Percentiles rank a stretch among this genome's conserved stretches.
Conservation (phyloP, 192 early-diverging fungal genomes). For the Mortierella hygrophila region DNA sequence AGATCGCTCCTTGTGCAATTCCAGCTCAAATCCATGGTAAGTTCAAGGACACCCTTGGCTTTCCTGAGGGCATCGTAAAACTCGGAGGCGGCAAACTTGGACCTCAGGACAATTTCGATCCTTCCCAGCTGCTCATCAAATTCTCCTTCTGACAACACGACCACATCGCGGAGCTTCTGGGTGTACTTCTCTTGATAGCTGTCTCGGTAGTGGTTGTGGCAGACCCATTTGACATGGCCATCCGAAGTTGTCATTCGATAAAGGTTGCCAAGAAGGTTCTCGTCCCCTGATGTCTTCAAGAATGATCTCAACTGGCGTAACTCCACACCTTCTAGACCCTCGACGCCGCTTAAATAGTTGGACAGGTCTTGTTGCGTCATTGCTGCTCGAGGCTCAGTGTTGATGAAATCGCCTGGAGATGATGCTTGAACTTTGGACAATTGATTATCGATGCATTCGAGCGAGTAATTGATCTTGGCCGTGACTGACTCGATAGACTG, state of each 20-base stretch:
- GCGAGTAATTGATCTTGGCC: no score
- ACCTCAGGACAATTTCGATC: neutral
- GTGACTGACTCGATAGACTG: no score
- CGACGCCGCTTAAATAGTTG: neutral
- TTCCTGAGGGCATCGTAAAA: neutral
- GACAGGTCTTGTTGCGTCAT: neutral
- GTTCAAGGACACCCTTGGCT: neutral
- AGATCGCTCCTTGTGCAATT: slow-evolving; percentile 12
- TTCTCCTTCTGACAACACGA: neutral
- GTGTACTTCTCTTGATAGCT: slow-evolving; percentile 15
- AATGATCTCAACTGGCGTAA: neutral
- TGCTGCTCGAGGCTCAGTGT: neutral
- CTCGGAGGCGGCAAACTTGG: neutral
- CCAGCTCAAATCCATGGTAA: slow-evolving; percentile 8
- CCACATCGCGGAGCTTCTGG: neutral
- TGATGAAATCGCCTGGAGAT: neutral
- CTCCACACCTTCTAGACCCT: slow-evolving; percentile 10
- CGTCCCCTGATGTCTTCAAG: neutral
- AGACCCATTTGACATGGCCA: slow-evolving; percentile 26
- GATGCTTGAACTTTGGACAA: neutral
- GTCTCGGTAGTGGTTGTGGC: slow-evolving; percentile 17
- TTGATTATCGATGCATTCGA: neutral
- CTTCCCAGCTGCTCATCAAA: neutral
- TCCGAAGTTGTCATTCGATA: neutral
- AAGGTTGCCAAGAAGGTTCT: neutral